Conservation (phyloP, 1,284 basidiomycete species). For the Ceratobasidium theobromae region DNA sequence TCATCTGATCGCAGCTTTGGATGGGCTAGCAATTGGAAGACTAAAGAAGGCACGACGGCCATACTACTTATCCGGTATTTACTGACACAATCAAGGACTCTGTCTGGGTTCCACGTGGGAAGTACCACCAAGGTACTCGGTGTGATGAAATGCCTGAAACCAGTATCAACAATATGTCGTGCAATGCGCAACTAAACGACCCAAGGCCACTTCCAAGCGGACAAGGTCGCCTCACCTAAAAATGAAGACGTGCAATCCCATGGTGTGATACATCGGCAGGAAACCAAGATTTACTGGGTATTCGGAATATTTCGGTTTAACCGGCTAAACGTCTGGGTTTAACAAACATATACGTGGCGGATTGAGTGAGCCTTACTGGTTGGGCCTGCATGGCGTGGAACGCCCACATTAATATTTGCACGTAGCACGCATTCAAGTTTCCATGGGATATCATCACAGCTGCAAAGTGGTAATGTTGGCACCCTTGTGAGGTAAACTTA, state of each 20-base stretch:
- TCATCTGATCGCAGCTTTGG: conserved; percentile 46
- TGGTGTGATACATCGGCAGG: conserved; percentile 69
- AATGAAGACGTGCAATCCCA: conserved; percentile 57
- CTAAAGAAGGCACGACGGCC: conserved; percentile 61
- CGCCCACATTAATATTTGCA: conserved; percentile 46
- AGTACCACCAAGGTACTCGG: conserved; percentile 57
- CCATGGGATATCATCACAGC: conserved; percentile 76
- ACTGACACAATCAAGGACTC: conserved; percentile 47
- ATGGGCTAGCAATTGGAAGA: conserved; percentile 66
- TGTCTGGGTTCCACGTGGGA: conserved; percentile 59
- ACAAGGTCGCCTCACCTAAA: conserved; percentile 44
- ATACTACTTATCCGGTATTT: conserved; percentile 58
- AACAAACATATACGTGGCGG: background rate
- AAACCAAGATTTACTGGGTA: conserved; percentile 56
- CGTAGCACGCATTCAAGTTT: conserved; percentile 57
- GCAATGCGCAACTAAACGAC: background rate
- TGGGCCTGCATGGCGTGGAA: conserved; percentile 20
- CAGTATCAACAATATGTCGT: background rate
- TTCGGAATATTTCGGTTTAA: conserved; percentile 45
- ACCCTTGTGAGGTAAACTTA: conserved; percentile 8
- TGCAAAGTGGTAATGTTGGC: conserved; percentile 39
- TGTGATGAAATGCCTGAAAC: conserved; percentile 45
- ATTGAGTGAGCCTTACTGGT: background rate
- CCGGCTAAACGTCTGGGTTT: conserved; percentile 43
- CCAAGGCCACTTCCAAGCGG: background rate